Conservation (phyloP, 306 rosid genomes). For the Rubus idaeus region DNA sequence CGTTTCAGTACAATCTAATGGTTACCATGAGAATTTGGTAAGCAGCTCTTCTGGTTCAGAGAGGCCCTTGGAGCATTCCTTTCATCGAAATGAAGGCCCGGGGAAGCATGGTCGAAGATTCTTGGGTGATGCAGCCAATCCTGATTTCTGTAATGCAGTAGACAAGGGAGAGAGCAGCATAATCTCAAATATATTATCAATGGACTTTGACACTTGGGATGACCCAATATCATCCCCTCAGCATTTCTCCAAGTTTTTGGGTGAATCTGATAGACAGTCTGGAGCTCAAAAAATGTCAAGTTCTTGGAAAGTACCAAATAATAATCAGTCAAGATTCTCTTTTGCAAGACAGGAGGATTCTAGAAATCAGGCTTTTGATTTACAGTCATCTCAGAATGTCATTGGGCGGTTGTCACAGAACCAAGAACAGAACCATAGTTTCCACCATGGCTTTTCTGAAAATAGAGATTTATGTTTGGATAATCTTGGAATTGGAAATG, state of each 20-base stretch:
- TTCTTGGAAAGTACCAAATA: constrained; percentile 72
- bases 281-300: constrained; percentile 42
- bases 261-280: constrained; percentile 55
- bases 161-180: constrained; percentile 87
- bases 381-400: constrained; percentile 47
- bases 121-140: constrained; percentile 41
- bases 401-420: constrained; percentile 45
- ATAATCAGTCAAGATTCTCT: constrained; percentile 82
- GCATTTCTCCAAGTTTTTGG: constrained; percentile 55
- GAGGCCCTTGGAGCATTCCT: constrained; percentile 37
- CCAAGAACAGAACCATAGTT: constrained; percentile 43
- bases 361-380: constrained; percentile 43
- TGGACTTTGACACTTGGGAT: constrained; percentile 75
- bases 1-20: constrained; percentile 37
- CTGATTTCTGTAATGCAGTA: constrained; percentile 37
- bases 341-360: constrained; percentile 87
- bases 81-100: constrained; percentile 47
- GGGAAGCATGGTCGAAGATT: constrained; percentile 43
- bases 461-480: constrained; percentile 47
- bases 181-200: constrained; percentile 84
- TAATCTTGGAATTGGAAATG: constrained; percentile 51
- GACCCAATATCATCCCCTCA: constrained; percentile 65
- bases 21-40: constrained; percentile 49
- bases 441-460: constrained; percentile 49
- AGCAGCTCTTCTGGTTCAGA: constrained; percentile 44